phyloP scores from a whole-genome alignment of 352 stramenopile species.

The Thalassiosira pacifica region DNA sequence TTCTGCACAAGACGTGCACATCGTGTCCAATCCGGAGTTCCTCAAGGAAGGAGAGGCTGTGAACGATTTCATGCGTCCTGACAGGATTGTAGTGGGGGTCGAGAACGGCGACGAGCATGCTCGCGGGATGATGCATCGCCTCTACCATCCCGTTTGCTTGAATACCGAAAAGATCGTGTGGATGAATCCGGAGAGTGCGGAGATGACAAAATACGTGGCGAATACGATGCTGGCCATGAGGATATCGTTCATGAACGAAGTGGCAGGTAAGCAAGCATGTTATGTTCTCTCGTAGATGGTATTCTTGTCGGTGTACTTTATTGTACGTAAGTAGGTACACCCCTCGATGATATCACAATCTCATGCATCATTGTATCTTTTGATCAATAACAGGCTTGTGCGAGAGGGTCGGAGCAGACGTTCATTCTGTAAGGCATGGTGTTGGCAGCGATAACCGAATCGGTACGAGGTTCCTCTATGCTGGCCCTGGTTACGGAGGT shows the following conservation, averaged over 20 bases:
- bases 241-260: slow-evolving; percentile 61
- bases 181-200: slow-evolving; percentile 39
- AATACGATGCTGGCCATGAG: slow-evolving; percentile 56
- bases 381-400: slow-evolving; percentile 1
- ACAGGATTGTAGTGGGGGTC: slow-evolving; percentile 50
- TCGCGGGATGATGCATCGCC: slow-evolving; percentile 31
- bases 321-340: too few species aligned
- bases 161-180: slow-evolving; percentile 44
- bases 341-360: too few species aligned
- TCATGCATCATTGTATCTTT: neutral
- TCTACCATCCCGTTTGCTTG: slow-evolving; percentile 53
- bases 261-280: slow-evolving; percentile 25
- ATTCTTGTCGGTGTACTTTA: neutral
- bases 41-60: slow-evolving; percentile 52
- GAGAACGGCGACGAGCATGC: slow-evolving; percentile 29
- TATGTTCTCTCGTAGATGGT: too few species aligned
- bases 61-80: slow-evolving; percentile 47
- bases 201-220: slow-evolving; percentile 56
- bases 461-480: slow-evolving; percentile 41
- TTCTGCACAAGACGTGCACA: slow-evolving; percentile 23
- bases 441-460: slow-evolving; percentile 36
- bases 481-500: slow-evolving; percentile 40
- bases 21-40: slow-evolving; percentile 58
- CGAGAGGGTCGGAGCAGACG: slow-evolving; percentile 39
- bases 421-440: slow-evolving; percentile 39